Percentiles rank a stretch among this genome's conserved stretches.
These are phyloP conservation scores for Wickerhamiella vanderwaltii DNA, from an alignment of 805 yeast genomes.

Conservation along the genomic window DNA sequence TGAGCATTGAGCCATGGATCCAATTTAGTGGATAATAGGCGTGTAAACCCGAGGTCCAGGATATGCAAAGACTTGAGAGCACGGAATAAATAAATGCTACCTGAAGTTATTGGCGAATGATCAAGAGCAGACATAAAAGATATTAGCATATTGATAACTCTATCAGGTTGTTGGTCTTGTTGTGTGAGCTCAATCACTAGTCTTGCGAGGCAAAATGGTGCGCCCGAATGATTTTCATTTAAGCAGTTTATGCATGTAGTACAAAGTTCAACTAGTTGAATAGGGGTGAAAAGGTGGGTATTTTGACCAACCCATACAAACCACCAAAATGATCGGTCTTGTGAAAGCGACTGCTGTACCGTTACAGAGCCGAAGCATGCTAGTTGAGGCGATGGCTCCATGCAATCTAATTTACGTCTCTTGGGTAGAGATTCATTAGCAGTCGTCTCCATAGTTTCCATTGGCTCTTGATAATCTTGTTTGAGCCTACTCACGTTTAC, in stretches of 20 bases:
- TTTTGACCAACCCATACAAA: conserved; percentile 1
- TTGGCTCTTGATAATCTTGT: too few species aligned
- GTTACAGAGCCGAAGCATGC: neutral
- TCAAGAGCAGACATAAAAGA: conserved; percentile 1
- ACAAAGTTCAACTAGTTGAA: neutral
- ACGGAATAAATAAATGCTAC: neutral
- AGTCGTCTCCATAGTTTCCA: neutral
- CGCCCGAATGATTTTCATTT: neutral
- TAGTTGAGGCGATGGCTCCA: neutral
- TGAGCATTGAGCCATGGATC: conserved; percentile 1
- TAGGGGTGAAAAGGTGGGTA: neutral
- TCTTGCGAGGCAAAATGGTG: conserved; percentile 2
- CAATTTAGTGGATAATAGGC: neutral
- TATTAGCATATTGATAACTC: neutral
- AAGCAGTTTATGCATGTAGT: neutral
- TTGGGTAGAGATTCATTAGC: neutral
- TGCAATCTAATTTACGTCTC: neutral
- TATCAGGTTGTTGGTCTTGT: conserved; percentile 3
- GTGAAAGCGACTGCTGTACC: neutral
- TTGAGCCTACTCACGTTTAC: neutral
- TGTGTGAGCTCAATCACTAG: neutral
- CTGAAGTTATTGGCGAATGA: neutral
- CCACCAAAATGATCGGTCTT: too few species aligned
- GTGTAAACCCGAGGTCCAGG: neutral
- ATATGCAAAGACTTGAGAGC: neutral